Evolutionary conservation across 2,329 filamentous ascomycete genomes (phyloP), one percentile per base, ranked within the genome.

Genomic region (Colletotrichum viniferum): DNA sequence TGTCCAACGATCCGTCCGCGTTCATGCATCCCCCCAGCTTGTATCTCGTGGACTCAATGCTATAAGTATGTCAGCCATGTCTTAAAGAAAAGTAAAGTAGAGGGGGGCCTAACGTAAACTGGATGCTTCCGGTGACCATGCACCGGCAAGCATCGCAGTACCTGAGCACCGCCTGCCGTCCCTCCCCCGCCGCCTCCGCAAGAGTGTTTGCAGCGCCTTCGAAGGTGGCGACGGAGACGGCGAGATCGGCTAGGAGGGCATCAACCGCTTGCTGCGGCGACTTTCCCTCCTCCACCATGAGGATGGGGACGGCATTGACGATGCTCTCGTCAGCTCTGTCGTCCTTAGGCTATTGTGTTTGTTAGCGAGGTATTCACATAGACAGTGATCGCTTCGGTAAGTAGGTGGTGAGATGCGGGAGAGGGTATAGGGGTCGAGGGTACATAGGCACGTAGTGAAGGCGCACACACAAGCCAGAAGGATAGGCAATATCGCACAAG

Each of bases 31-130:
- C 78, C 5, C 75, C 77, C 21, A 85, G 71, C 30, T 78, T 81
- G 73, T 85, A 84, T 48, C 84, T 79, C 24, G 80, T 80, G 13
- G 83, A 84, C 56, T 79, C 79, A 56, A 83, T 74, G 4, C 83
- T 85, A 18, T 7, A 13, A 18, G 32, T 9, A 3, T n/a, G 34
- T 69, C 26, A 74, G 21, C 34, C 10, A 21, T 52, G 43, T 7
- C 43, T 38, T 13, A 3, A 18, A 7, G 16, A 16, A 28, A 26
- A 58, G 30, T 24, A 48, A 12, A 26, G 14, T 9, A 18, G 28
- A 28, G 36, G 18, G 18, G 32, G 62, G 52, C 78, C 83, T 63
- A 69, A 84, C 83, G 81, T 82, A 77, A 83, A 85, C 61, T 81
- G 77, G 3, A 84, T 74, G 12, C 79, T 80, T 14, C 83, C 84